Evolutionary conservation across 768 basidiomycete species (phyloP), one percentile per base, ranked within the genome.

Genomic region (Daedaleopsis nitida): DNA sequence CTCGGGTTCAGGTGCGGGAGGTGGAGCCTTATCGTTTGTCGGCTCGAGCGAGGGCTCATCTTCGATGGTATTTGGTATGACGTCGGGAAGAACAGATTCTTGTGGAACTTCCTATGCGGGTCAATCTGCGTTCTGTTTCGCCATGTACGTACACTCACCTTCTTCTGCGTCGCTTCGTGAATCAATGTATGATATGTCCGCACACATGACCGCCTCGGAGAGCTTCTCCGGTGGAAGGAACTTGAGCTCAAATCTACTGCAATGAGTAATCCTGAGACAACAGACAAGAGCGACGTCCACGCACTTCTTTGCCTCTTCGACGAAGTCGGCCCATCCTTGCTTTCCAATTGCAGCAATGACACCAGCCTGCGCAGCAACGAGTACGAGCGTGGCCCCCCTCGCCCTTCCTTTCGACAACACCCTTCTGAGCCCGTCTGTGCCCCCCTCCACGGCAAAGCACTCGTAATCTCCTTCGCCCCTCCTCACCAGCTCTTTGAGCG

Each of bases 401-500:
- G 81, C 78, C 58, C 77, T 78, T 3, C 81, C 81, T 56, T 85
- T 81, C 6, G 76, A 75, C 11, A 92, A 66, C 7, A 82, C 73
- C 68, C 78, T 78, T 57, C 80, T 82, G 70, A 83, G 84, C 63
- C 82, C 85, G 2, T 70, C 70, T 21, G 76, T 69, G 1, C 86
- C 87, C 1, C 69, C 71, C 39, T 76, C 75, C 8, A 86, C 76
- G 50, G 85, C 80, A 59, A 90, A 86, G 38, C 75, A 79, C 65
- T 91, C 89, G 51, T 85, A 80, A n/a, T 81, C 77, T 0, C 83
- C 90, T 16, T 80, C 83, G 0, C 84, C 89, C 37, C 83, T 74
- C 52, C 75, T 74, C 52, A 91, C 76, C 45, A 89, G 69, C 16
- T 85, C 85, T 57, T 79, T 77, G 23, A 85, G 72, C 23, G 83